phyloP scores from a whole-genome alignment of 371 early-diverging fungal species.

The Syncephalastrum racemosum region DNA sequence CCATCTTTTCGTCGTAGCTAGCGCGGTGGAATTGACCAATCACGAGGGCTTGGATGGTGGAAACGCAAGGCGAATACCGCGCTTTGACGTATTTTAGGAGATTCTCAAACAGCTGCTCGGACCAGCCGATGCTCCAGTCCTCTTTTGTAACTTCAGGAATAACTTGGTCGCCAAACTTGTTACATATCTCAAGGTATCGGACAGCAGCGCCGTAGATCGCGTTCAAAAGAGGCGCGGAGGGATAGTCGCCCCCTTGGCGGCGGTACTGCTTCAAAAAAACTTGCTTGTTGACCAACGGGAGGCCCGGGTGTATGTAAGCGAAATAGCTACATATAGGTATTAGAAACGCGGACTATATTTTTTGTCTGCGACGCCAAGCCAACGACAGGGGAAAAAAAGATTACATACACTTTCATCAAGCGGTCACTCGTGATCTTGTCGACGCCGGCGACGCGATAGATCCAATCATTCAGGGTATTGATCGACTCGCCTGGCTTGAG shows the following conservation, averaged over 20 bases:
- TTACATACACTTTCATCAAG: slow-evolving; percentile 44
- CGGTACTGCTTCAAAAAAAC: slow-evolving; percentile 51
- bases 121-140: slow-evolving; percentile 32
- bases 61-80: slow-evolving; percentile 34
- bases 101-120: slow-evolving; percentile 43
- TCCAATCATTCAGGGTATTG: slow-evolving; percentile 42
- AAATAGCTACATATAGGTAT: slow-evolving; percentile 34
- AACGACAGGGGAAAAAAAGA: neutral
- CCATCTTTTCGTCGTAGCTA: slow-evolving; percentile 37
- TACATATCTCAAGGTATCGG: slow-evolving; percentile 43
- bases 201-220: slow-evolving; percentile 50
- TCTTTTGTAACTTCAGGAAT: slow-evolving; percentile 9
- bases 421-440: slow-evolving; percentile 43
- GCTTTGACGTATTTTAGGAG: slow-evolving; percentile 30
- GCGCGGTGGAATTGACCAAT: slow-evolving; percentile 44
- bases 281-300: slow-evolving; percentile 49
- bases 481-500: slow-evolving; percentile 41
- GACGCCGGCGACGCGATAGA: slow-evolving; percentile 35
- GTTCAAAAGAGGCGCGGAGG: slow-evolving; percentile 42
- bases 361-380: neutral
- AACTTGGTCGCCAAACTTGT: slow-evolving; percentile 33
- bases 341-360: neutral
- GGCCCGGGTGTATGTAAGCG: slow-evolving; percentile 47
- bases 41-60: slow-evolving; percentile 44
- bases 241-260: slow-evolving; percentile 35